A percentile compares a stretch with the other conserved stretches of the same genome.
Conservation (phyloP, 495 filamentous ascomycete genomes). For the Baudoinia panamericana region DNA sequence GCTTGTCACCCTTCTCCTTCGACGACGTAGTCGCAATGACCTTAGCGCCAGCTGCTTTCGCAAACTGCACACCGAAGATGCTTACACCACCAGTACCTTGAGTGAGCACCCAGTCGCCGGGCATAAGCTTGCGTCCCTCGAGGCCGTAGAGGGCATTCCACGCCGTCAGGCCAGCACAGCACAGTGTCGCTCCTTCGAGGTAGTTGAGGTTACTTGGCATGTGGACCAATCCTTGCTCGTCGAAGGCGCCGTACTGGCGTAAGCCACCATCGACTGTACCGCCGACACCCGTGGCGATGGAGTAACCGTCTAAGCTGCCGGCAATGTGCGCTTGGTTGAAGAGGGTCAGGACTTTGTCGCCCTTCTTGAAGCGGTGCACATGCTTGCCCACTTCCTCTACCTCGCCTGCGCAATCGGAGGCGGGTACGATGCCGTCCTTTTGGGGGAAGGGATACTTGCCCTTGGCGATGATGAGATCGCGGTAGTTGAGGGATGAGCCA, state of each 20-base stretch:
- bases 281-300: slow-evolving; percentile 47
- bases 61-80: slow-evolving; percentile 67
- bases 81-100: slow-evolving; percentile 76
- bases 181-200: slow-evolving; percentile 52
- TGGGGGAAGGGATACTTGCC: slow-evolving; percentile 56
- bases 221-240: slow-evolving; percentile 54
- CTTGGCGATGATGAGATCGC: slow-evolving; percentile 65
- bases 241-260: slow-evolving; percentile 57
- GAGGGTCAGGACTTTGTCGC: slow-evolving; percentile 59
- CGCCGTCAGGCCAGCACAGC: slow-evolving; percentile 62
- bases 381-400: slow-evolving; percentile 54
- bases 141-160: slow-evolving; percentile 78
- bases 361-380: slow-evolving; percentile 53
- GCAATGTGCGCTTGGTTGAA: slow-evolving; percentile 69
- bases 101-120: slow-evolving; percentile 59
- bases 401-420: slow-evolving; percentile 67
- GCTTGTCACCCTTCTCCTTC: slow-evolving; percentile 45
- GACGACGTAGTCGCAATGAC: slow-evolving; percentile 74
- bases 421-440: slow-evolving; percentile 46
- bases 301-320: slow-evolving; percentile 38
- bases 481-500: slow-evolving; percentile 69
- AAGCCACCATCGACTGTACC: slow-evolving; percentile 58
- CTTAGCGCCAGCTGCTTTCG: slow-evolving; percentile 66
- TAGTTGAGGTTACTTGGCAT: slow-evolving; percentile 49
- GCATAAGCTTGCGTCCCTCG: slow-evolving; percentile 40